These are phyloP conservation scores for Yarrowia sp. DNA, from an alignment of 805 yeast species.

Conservation along the genomic window DNA sequence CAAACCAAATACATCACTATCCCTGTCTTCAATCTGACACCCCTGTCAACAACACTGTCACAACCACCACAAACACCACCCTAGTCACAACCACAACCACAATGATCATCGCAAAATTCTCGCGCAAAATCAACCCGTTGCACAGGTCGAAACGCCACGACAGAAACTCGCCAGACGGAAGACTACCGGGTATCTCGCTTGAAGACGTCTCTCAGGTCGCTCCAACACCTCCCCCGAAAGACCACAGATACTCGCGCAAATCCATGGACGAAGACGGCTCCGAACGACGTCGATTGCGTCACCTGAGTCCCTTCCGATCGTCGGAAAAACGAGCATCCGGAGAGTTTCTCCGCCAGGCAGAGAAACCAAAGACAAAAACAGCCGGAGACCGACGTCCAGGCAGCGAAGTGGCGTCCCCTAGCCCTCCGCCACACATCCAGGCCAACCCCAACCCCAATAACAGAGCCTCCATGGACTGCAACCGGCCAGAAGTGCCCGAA, in stretches of 20 bases:
- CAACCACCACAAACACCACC: too few species aligned
- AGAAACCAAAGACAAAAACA: background rate
- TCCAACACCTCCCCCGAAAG: background rate
- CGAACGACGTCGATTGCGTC: conserved; percentile 2
- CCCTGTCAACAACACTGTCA: background rate
- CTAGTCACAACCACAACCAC: background rate
- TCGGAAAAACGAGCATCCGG: background rate
- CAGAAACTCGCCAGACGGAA: background rate
- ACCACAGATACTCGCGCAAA: conserved; percentile 2
- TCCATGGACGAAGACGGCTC: background rate
- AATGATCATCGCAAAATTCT: conserved; percentile 19
- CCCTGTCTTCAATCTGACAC: too few species aligned
- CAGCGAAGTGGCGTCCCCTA: background rate
- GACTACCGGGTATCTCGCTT: conserved; percentile 4
- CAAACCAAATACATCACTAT: too few species aligned
- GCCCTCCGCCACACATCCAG: background rate
- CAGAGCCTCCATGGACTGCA: background rate
- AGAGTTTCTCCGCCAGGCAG: background rate
- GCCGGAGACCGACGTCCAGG: background rate
- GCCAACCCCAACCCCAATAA: background rate
- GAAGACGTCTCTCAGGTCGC: conserved; percentile 12
- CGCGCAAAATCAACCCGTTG: conserved; percentile 7
- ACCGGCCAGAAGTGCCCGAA: background rate
- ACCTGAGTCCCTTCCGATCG: conserved; percentile 4
- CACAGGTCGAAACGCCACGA: conserved; percentile 1